These are phyloP conservation scores for Colletotrichum liaoningense DNA, from an alignment of 2,329 filamentous ascomycete genomes.

Conservation along the genomic window DNA sequence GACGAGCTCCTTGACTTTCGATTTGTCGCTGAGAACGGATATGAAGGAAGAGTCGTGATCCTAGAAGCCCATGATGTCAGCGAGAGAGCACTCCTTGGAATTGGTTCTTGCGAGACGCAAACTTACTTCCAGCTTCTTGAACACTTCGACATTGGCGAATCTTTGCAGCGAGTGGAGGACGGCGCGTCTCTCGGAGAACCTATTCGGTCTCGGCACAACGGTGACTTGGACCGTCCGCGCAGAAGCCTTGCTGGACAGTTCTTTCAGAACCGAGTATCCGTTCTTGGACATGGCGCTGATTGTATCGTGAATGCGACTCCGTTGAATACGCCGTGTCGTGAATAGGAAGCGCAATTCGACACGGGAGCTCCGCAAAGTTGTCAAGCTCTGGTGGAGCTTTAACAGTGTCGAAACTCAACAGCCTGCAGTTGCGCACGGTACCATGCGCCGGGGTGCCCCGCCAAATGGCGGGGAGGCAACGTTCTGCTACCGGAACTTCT, in stretches of 20 bases:
- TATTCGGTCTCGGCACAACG: constrained; percentile 63
- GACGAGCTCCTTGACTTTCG: constrained; percentile 54
- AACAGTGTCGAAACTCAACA: background rate
- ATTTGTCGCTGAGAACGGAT: constrained; percentile 55
- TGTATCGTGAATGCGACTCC: background rate
- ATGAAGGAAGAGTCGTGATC: constrained; percentile 62
- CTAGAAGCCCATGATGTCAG: constrained; percentile 41
- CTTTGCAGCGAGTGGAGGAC: constrained; percentile 63
- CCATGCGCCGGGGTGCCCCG: constrained; percentile 23
- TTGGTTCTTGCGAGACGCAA: background rate
- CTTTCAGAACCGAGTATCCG: constrained; percentile 19
- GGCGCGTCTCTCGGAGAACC: constrained; percentile 65
- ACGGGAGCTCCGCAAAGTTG: constrained; percentile 12
- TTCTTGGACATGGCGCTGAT: constrained; percentile 22
- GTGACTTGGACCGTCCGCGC: constrained; percentile 59
- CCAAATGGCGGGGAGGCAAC: constrained; percentile 27
- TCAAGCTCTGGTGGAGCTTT: constrained; percentile 24
- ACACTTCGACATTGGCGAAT: constrained; percentile 62
- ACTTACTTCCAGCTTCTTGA: constrained; percentile 58
- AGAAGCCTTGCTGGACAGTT: constrained; percentile 16
- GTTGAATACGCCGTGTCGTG: background rate
- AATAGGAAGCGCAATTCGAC: background rate
- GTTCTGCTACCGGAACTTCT: constrained; percentile 24
- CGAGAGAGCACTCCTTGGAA: background rate
- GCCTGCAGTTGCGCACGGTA: background rate